A percentile compares a stretch with the other conserved stretches of the same genome.
phyloP scores from a whole-genome alignment of 2,329 filamentous ascomycete genomes.

The Diaporthe vexans region DNA sequence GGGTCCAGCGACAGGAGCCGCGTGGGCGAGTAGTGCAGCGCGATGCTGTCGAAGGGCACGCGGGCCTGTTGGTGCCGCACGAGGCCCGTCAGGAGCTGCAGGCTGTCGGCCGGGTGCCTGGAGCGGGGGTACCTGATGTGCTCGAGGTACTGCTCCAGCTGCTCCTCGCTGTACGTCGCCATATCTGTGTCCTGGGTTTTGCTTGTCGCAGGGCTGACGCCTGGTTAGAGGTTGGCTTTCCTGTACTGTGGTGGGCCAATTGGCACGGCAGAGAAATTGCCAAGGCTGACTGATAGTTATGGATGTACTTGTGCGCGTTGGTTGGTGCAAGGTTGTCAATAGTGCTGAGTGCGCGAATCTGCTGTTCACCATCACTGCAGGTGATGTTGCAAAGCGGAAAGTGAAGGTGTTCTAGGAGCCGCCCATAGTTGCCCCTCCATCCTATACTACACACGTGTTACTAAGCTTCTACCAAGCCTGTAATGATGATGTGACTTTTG shows the following conservation, averaged over 20 bases:
- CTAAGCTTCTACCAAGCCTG: constrained; percentile 14
- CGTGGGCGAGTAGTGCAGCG: constrained; percentile 61
- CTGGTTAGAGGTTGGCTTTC: neutral
- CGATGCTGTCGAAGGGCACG: constrained; percentile 69
- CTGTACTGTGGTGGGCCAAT: neutral
- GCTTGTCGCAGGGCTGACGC: no score
- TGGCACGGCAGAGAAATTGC: neutral
- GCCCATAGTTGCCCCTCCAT: neutral
- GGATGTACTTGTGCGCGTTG: neutral
- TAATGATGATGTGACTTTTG: neutral
- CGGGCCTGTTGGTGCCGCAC: constrained; percentile 59
- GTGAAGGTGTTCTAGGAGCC: neutral
- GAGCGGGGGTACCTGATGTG: constrained; percentile 48
- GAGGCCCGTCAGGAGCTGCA: constrained; percentile 51
- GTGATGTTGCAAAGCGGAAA: neutral
- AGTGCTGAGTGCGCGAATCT: neutral
- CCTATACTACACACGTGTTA: neutral
- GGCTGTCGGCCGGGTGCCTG: constrained; percentile 44
- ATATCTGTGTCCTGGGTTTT: neutral
- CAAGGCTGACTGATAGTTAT: neutral
- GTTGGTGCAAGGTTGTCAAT: neutral
- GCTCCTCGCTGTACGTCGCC: constrained; percentile 46
- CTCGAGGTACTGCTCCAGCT: constrained; percentile 49
- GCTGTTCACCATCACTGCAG: neutral
- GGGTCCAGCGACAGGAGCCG: constrained; percentile 50